phyloP scores from a whole-genome alignment of 2,329 filamentous ascomycete species.

The Emergomyces pasteurianus region DNA sequence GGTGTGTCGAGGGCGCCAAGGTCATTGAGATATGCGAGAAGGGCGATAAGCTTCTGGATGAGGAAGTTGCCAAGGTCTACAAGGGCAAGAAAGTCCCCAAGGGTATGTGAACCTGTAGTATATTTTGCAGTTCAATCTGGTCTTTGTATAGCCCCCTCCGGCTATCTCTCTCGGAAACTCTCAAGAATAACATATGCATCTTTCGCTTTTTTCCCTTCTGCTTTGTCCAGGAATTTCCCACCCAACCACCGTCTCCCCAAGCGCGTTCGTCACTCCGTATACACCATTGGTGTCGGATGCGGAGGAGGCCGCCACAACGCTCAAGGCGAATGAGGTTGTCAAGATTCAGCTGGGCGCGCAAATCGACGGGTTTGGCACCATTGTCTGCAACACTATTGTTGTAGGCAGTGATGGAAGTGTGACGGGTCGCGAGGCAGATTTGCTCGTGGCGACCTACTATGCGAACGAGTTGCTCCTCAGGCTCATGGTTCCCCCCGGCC shows the following conservation, averaged over 20 bases:
- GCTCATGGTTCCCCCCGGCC: slow-evolving; percentile 80
- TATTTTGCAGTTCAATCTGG: background rate
- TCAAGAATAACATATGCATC: background rate
- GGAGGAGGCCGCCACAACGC: slow-evolving; percentile 64
- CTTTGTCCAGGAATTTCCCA: slow-evolving; percentile 63
- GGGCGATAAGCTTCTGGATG: slow-evolving; percentile 88
- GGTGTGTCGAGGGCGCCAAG: slow-evolving; percentile 74
- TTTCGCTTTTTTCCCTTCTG: background rate
- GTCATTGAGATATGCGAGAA: slow-evolving; percentile 89
- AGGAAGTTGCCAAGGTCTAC: slow-evolving; percentile 91
- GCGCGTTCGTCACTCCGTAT: slow-evolving; percentile 90
- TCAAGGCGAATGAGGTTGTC: slow-evolving; percentile 76
- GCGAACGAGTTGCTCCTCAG: slow-evolving; percentile 90
- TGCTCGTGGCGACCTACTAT: slow-evolving; percentile 84
- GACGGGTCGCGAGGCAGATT: slow-evolving; percentile 68
- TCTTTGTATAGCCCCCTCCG: background rate
- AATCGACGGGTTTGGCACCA: slow-evolving; percentile 92
- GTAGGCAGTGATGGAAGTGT: slow-evolving; percentile 58
- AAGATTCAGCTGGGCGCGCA: slow-evolving; percentile 99
- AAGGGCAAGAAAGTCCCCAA: slow-evolving; percentile 95
- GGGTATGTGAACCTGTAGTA: slow-evolving; percentile 43
- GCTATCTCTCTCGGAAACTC: no score
- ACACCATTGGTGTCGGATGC: slow-evolving; percentile 80
- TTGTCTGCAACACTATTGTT: slow-evolving; percentile 86
- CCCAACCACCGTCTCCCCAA: slow-evolving; percentile 89